A percentile compares a stretch with the other conserved stretches of the same genome.
Conservation (phyloP, 805 yeast genomes). For the Schwanniomyces pseudopolymorphus region DNA sequence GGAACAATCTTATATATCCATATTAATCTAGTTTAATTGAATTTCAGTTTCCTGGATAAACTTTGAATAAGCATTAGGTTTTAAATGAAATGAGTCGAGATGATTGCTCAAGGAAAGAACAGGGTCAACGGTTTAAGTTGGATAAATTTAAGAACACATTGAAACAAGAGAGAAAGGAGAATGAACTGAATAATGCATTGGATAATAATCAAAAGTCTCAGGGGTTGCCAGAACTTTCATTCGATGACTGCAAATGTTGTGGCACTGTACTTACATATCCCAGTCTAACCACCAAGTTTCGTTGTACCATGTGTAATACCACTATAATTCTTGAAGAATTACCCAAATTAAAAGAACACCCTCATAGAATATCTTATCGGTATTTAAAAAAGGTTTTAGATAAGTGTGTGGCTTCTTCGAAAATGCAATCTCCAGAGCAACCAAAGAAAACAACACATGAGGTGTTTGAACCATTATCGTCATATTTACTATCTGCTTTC, state of each 20-base stretch:
- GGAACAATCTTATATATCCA: not conserved
- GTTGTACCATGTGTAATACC: slow-evolving; percentile 63
- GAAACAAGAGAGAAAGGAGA: not conserved
- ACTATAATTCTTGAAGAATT: slow-evolving; percentile 30
- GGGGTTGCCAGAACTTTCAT: slow-evolving; percentile 5
- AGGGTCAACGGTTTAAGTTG: slow-evolving; percentile 21
- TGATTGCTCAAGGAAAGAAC: not conserved
- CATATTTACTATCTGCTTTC: slow-evolving; percentile 47
- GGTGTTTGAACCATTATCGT: slow-evolving; percentile 51
- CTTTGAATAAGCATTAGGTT: not conserved
- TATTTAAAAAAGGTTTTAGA: slow-evolving; percentile 33
- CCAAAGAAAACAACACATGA: slow-evolving; percentile 25
- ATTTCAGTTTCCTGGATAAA: too few species aligned
- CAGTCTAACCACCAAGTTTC: slow-evolving; percentile 36
- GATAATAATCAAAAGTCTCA: not conserved
- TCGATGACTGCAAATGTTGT: slow-evolving; percentile 38
- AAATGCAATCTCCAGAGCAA: slow-evolving; percentile 14
- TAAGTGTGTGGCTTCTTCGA: slow-evolving; percentile 10
- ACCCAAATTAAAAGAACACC: slow-evolving; percentile 1
- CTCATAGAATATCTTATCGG: slow-evolving; percentile 27
- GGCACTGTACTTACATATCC: slow-evolving; percentile 34
- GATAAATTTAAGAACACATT: slow-evolving; percentile 11
- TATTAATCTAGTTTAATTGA: not conserved
- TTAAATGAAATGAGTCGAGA: not conserved
- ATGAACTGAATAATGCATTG: not conserved